These are phyloP conservation scores for Cystofilobasidium bisporidii DNA, from an alignment of 768 basidiomycete species.

Conservation along the genomic window DNA sequence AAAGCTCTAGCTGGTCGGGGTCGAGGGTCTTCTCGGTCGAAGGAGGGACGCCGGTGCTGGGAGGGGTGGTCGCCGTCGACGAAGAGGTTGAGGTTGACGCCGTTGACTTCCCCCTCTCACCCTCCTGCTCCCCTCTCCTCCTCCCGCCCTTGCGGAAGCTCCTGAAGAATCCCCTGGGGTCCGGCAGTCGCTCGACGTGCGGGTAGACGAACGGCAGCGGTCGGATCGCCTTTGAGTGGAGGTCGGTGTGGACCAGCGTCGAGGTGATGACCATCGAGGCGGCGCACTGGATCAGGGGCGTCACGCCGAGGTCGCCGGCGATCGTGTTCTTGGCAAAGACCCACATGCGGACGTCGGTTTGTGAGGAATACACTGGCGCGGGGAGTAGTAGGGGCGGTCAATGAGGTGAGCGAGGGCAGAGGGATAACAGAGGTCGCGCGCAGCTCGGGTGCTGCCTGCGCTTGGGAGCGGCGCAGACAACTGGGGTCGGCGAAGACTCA, in stretches of 20 bases:
- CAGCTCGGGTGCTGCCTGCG: too few relatives aligned
- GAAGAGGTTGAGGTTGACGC: neutral
- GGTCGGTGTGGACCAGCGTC: slow-evolving; percentile 40
- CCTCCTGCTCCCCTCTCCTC: neutral
- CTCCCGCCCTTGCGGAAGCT: neutral
- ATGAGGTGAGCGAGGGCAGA: too few relatives aligned
- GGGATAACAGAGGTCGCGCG: too few relatives aligned
- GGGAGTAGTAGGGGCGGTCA: too few relatives aligned
- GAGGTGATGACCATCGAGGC: slow-evolving; percentile 40
- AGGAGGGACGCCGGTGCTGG: neutral
- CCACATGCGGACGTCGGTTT: slow-evolving; percentile 37
- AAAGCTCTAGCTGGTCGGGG: slow-evolving; percentile 2
- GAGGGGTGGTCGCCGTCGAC: neutral
- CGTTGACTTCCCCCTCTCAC: neutral
- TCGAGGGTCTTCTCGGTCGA: neutral
- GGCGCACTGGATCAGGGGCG: slow-evolving; percentile 36
- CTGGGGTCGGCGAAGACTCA: too few relatives aligned
- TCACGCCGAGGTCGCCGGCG: slow-evolving; percentile 39
- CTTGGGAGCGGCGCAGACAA: too few relatives aligned
- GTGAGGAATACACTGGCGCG: too few relatives aligned
- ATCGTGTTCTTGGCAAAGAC: slow-evolving; percentile 37
- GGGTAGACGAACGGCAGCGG: slow-evolving; percentile 40
- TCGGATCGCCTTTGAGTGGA: slow-evolving; percentile 34
- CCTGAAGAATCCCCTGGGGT: slow-evolving; percentile 32
- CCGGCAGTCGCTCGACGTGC: slow-evolving; percentile 38